Percentiles rank a stretch among this genome's conserved stretches.
Conservation (phyloP, 306 rosid species). For the Cucumis hystrix region DNA sequence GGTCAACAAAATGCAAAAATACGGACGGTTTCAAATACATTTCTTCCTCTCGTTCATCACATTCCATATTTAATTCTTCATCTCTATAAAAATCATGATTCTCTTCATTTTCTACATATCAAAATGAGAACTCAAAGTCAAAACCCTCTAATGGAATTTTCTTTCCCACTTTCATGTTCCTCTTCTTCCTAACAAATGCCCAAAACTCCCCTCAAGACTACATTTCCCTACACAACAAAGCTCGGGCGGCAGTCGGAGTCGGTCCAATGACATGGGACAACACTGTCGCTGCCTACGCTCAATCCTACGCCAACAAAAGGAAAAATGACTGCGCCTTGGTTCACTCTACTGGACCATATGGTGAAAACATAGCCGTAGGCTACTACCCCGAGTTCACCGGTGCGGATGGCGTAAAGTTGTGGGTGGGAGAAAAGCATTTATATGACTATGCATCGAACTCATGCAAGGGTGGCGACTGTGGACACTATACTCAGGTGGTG, state of each 20-base stretch:
- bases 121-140: too few species aligned
- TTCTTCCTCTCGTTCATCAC: too few species aligned
- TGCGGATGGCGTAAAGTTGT: conserved; percentile 3
- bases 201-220: conserved; percentile 15
- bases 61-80: too few species aligned
- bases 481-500: conserved; percentile 28
- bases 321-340: conserved; percentile 9
- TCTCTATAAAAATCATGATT: too few species aligned
- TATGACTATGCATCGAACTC: conserved; percentile 3
- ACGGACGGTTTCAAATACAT: too few species aligned
- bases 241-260: not conserved
- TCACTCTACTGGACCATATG: conserved; percentile 21
- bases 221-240: conserved; percentile 18
- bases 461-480: conserved; percentile 10
- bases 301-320: not conserved
- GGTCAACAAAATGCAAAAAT: too few species aligned
- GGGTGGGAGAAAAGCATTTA: conserved; percentile 14
- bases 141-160: not conserved
- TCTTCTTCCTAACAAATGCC: not conserved
- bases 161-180: not conserved
- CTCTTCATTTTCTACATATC: too few species aligned
- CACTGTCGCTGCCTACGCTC: conserved; percentile 6
- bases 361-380: conserved; percentile 17
- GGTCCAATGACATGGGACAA: not conserved
- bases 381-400: not conserved